Evolutionary conservation across 306 rosid species (phyloP).

Genomic region (Lotus japonicus): DNA sequence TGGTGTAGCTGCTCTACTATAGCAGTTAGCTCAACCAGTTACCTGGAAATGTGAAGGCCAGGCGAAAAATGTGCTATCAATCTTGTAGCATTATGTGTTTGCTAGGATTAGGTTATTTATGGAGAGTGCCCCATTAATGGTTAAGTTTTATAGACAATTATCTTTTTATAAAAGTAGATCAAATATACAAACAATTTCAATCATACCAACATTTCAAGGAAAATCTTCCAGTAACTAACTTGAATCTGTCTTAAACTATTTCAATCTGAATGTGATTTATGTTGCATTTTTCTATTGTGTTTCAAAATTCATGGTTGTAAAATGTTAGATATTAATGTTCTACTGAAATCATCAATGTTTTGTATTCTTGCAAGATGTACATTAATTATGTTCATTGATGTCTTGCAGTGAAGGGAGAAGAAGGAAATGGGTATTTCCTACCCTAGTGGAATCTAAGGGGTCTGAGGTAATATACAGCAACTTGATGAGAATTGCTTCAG

Average conservation of each 20-base stretch:
- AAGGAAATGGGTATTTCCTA: conserved; percentile 88
- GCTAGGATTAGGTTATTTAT: background rate
- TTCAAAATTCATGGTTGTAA: background rate
- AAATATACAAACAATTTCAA: background rate
- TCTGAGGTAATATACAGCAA: conserved; percentile 43
- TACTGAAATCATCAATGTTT: conserved; percentile 10
- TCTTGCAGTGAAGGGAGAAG: conserved; percentile 91
- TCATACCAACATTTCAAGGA: background rate
- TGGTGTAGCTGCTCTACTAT: background rate
- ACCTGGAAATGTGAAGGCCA: background rate
- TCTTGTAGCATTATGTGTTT: background rate
- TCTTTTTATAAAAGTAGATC: background rate
- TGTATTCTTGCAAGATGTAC: conserved; percentile 6
- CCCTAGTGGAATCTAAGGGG: conserved; percentile 40
- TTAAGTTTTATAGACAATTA: background rate
- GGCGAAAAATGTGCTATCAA: background rate
- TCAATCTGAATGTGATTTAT: background rate
- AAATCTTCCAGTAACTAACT: background rate
- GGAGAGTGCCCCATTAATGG: background rate
- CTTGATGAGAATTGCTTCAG: background rate
- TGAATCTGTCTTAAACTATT: background rate
- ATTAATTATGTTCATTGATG: conserved; percentile 25
- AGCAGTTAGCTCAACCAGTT: background rate
- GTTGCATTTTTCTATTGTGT: background rate
- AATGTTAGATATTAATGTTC: background rate